These are phyloP conservation scores for Yamadazyma akitaensis DNA, from an alignment of 805 yeast genomes.

Conservation along the genomic window DNA sequence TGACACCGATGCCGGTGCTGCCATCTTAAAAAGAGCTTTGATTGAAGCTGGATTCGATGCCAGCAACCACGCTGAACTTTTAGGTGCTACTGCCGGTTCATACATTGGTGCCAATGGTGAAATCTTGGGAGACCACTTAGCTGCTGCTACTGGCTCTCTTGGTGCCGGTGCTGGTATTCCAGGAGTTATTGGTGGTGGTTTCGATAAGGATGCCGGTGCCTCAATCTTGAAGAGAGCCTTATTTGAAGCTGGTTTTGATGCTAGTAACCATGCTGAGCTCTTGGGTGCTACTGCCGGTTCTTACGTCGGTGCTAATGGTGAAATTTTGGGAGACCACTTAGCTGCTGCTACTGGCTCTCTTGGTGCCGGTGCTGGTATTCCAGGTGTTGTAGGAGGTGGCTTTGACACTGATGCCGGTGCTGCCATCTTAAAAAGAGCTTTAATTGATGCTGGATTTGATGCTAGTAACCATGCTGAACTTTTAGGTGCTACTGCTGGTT, in stretches of 20 bases:
- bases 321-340: slow-evolving; percentile 15
- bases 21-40: slow-evolving; percentile 11
- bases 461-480: slow-evolving; percentile 10
- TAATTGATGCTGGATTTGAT: slow-evolving; percentile 8
- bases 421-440: slow-evolving; percentile 14
- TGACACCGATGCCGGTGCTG: slow-evolving; percentile 8
- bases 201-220: slow-evolving; percentile 9
- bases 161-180: slow-evolving; percentile 8
- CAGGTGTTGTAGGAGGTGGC: slow-evolving; percentile 7
- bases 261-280: slow-evolving; percentile 9
- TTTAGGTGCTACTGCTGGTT: slow-evolving; percentile 8
- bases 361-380: slow-evolving; percentile 7
- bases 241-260: slow-evolving; percentile 10
- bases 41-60: slow-evolving; percentile 13
- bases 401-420: slow-evolving; percentile 3
- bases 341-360: slow-evolving; percentile 11
- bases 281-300: slow-evolving; percentile 7
- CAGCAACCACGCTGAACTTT: slow-evolving; percentile 10
- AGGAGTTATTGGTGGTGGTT: slow-evolving; percentile 5
- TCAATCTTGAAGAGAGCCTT: slow-evolving; percentile 14
- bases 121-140: slow-evolving; percentile 16
- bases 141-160: slow-evolving; percentile 13
- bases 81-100: slow-evolving; percentile 10
- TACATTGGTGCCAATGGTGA: slow-evolving; percentile 14
- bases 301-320: slow-evolving; percentile 10